Percentiles rank a stretch among this genome's conserved stretches.
phyloP scores from a whole-genome alignment of 305 asterid genomes.

The Nicotiana rustica region DNA sequence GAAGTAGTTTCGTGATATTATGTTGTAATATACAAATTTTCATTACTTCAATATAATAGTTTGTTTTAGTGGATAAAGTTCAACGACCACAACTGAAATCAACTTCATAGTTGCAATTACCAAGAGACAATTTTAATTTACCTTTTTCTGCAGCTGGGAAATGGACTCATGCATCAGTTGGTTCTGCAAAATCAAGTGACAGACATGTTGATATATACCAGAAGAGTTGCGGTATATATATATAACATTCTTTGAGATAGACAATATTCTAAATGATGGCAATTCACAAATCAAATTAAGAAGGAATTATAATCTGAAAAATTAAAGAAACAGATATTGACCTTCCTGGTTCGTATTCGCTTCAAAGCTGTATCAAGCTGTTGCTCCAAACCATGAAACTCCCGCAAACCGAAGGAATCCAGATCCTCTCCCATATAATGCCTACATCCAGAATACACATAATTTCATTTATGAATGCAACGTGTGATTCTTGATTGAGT shows the following conservation, averaged over 20 bases:
- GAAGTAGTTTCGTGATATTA: too few relatives aligned
- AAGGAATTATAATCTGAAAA: too few relatives aligned
- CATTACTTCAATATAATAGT: too few relatives aligned
- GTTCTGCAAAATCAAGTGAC: constrained; percentile 51
- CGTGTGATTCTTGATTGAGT: neutral
- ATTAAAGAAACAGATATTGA: neutral
- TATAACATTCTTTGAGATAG: too few relatives aligned
- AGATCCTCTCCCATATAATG: constrained; percentile 67
- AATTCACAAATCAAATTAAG: too few relatives aligned
- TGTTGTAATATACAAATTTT: too few relatives aligned
- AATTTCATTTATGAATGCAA: neutral
- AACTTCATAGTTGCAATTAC: too few relatives aligned
- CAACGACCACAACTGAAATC: too few relatives aligned
- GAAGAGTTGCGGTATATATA: too few relatives aligned
- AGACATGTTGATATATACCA: neutral
- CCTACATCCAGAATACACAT: constrained; percentile 40
- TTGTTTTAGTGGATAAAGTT: too few relatives aligned
- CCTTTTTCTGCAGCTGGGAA: constrained; percentile 74
- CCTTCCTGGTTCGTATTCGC: constrained; percentile 72
- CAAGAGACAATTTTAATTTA: constrained; percentile 14
- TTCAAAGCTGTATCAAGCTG: constrained; percentile 66
- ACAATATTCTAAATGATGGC: neutral
- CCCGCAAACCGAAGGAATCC: constrained; percentile 66
- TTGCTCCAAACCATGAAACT: constrained; percentile 75
- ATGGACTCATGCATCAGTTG: constrained; percentile 75